A percentile compares a stretch with the other conserved stretches of the same genome.
Conservation (phyloP, 2,329 filamentous ascomycete species). For the Trematosphaeria pertusa region DNA sequence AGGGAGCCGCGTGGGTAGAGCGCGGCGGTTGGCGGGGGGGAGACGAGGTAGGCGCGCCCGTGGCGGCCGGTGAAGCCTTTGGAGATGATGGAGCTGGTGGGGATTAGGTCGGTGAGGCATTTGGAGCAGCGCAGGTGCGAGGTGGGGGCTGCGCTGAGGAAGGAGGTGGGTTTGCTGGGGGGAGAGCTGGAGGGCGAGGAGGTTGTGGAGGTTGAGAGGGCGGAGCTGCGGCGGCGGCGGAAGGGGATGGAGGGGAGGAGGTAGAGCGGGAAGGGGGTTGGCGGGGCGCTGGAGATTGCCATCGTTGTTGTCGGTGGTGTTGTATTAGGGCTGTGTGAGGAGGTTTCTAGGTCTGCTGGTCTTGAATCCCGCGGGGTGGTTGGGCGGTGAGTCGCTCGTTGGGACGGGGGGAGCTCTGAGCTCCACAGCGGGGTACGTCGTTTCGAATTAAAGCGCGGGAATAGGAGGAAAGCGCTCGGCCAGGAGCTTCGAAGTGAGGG, state of each 20-base stretch:
- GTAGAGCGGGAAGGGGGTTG: slow-evolving; percentile 52
- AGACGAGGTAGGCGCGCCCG: slow-evolving; percentile 69
- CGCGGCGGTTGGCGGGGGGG: slow-evolving; percentile 49
- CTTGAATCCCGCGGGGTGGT: no score
- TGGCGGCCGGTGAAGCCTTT: slow-evolving; percentile 72
- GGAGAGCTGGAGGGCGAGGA: slow-evolving; percentile 32
- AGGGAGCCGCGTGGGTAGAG: slow-evolving; percentile 20
- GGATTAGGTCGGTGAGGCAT: slow-evolving; percentile 66
- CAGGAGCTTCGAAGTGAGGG: slow-evolving; percentile 2
- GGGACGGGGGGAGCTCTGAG: background rate
- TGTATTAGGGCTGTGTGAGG: background rate
- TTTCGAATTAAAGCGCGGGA: background rate
- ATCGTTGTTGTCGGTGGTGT: slow-evolving; percentile 14
- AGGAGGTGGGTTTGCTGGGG: slow-evolving; percentile 28
- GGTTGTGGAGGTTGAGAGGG: slow-evolving; percentile 27
- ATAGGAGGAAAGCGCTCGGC: slow-evolving; percentile 4
- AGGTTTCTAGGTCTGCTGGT: no score
- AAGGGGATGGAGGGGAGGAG: slow-evolving; percentile 46
- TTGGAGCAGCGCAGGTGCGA: slow-evolving; percentile 66
- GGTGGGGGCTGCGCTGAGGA: slow-evolving; percentile 43
- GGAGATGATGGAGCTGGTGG: slow-evolving; percentile 66
- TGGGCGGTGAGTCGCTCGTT: no score
- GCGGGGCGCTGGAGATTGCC: slow-evolving; percentile 12
- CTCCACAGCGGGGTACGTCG: slow-evolving; percentile 2
- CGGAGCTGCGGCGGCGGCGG: slow-evolving; percentile 50